These are phyloP conservation scores for Exophiala viscosa DNA, from an alignment of 2,329 filamentous ascomycete species.

Conservation along the genomic window DNA sequence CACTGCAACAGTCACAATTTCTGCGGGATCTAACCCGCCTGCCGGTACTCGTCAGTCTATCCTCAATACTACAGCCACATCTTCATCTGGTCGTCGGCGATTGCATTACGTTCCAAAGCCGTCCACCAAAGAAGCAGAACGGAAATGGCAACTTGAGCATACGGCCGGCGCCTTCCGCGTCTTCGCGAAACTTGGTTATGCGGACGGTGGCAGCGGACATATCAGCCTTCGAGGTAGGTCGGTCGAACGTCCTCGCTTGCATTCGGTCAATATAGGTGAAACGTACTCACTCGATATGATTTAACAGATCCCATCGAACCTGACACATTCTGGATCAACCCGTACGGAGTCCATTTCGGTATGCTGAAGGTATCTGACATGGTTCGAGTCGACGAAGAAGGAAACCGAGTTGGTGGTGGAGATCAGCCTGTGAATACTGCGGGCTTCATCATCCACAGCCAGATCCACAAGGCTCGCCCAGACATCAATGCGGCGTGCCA, in stretches of 20 bases:
- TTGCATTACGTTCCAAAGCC: conserved; percentile 34
- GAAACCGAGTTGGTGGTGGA: background rate
- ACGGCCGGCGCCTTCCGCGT: conserved; percentile 56
- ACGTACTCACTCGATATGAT: too few species aligned
- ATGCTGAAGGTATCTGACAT: conserved; percentile 39
- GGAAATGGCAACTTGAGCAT: conserved; percentile 53
- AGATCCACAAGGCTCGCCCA: conserved; percentile 53
- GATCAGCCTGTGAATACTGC: conserved; percentile 44
- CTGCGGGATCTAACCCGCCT: conserved; percentile 25
- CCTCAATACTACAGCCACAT: conserved; percentile 52
- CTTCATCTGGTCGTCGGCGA: conserved; percentile 39
- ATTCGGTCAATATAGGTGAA: too few species aligned
- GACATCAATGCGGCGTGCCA: conserved; percentile 56
- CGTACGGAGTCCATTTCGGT: conserved; percentile 39
- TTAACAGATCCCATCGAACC: conserved; percentile 54
- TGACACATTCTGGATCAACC: conserved; percentile 46
- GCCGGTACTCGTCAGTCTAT: conserved; percentile 54
- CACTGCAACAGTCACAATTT: background rate
- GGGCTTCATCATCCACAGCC: conserved; percentile 51
- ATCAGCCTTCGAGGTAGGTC: conserved; percentile 49
- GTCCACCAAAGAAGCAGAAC: conserved; percentile 44
- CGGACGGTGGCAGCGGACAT: conserved; percentile 61
- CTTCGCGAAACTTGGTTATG: conserved; percentile 55
- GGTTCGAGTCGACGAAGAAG: background rate
- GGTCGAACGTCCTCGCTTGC: too few species aligned